A percentile compares a stretch with the other conserved stretches of the same genome.
Evolutionary conservation across 306 rosid species (phyloP).

Genomic region (Medicago lupulina): DNA sequence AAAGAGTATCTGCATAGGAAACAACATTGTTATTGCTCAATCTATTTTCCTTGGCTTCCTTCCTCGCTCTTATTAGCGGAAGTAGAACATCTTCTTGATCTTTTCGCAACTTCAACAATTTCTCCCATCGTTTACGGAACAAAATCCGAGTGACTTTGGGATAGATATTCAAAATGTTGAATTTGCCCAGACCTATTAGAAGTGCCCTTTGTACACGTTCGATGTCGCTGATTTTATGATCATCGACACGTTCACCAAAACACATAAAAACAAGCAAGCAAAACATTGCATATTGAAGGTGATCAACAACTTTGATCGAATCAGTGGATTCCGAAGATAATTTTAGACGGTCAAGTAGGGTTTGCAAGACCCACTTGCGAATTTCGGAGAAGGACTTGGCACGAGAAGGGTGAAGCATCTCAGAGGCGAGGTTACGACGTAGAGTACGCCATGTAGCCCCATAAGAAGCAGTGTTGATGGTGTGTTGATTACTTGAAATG

Average conservation of each 20-base stretch:
- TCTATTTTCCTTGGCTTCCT: not conserved
- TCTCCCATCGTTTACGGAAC: conserved; percentile 24
- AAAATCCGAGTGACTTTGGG: conserved; percentile 13
- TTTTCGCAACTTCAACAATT: not conserved
- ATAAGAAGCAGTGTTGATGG: conserved; percentile 43
- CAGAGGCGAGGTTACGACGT: conserved; percentile 52
- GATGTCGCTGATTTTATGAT: conserved; percentile 39
- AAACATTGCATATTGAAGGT: conserved; percentile 51
- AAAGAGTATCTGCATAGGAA: conserved; percentile 47
- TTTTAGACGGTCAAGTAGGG: conserved; percentile 34
- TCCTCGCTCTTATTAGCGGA: conserved; percentile 29
- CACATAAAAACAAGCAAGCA: conserved; percentile 51
- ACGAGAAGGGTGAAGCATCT: conserved; percentile 50
- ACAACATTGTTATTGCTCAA: not conserved
- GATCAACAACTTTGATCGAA: conserved; percentile 13
- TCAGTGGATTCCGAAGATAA: not conserved
- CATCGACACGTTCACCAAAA: conserved; percentile 43
- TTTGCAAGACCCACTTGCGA: conserved; percentile 41
- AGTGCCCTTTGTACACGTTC: conserved; percentile 31
- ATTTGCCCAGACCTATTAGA: not conserved
- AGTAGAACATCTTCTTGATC: conserved; percentile 20
- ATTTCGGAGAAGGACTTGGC: conserved; percentile 35
- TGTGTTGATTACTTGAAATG: conserved; percentile 28
- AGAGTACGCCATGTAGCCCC: conserved; percentile 55
- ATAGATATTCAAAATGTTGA: conserved; percentile 29